A percentile compares a stretch with the other conserved stretches of the same genome.
Evolutionary conservation across 352 stramenopile species (phyloP).

Genomic region (Phytophthora agathidicida): DNA sequence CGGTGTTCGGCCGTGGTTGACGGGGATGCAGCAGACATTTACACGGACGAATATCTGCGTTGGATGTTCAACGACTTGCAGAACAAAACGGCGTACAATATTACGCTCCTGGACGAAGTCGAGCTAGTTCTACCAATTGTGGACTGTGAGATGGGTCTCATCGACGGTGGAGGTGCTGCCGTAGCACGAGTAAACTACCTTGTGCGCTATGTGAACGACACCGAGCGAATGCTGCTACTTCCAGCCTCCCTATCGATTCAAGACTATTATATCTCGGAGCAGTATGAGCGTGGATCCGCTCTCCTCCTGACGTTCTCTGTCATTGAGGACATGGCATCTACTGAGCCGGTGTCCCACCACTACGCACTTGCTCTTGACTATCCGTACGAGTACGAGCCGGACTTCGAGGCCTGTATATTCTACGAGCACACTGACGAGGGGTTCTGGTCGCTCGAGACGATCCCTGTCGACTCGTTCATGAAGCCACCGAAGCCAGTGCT

Average conservation of each 20-base stretch:
- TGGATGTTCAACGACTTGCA: slow-evolving; percentile 35
- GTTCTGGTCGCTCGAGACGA: slow-evolving; percentile 31
- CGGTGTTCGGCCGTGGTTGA: slow-evolving; percentile 6
- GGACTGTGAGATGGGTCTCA: slow-evolving; percentile 16
- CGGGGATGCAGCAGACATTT: slow-evolving; percentile 27
- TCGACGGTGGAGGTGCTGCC: slow-evolving; percentile 11
- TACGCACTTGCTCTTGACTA: slow-evolving; percentile 36
- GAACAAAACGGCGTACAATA: slow-evolving; percentile 42
- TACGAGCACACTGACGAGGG: slow-evolving; percentile 16
- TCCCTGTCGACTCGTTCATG: slow-evolving; percentile 23
- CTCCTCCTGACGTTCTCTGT: slow-evolving; percentile 28
- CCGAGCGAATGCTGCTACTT: slow-evolving; percentile 30
- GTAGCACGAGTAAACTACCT: slow-evolving; percentile 39
- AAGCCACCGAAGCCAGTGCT: slow-evolving; percentile 29
- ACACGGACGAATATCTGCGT: slow-evolving; percentile 36
- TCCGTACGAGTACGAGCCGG: slow-evolving; percentile 36
- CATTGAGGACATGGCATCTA: slow-evolving; percentile 30
- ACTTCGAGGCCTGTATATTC: slow-evolving; percentile 32
- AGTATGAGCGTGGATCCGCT: slow-evolving; percentile 31
- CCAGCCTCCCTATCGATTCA: slow-evolving; percentile 32
- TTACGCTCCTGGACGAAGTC: slow-evolving; percentile 33
- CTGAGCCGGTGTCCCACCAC: slow-evolving; percentile 22
- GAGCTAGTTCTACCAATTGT: slow-evolving; percentile 36
- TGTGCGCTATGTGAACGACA: slow-evolving; percentile 26
- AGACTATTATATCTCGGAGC: slow-evolving; percentile 35